A percentile compares a stretch with the other conserved stretches of the same genome.
Conservation (phyloP, 495 filamentous ascomycete genomes). For the Xylaria sp. region DNA sequence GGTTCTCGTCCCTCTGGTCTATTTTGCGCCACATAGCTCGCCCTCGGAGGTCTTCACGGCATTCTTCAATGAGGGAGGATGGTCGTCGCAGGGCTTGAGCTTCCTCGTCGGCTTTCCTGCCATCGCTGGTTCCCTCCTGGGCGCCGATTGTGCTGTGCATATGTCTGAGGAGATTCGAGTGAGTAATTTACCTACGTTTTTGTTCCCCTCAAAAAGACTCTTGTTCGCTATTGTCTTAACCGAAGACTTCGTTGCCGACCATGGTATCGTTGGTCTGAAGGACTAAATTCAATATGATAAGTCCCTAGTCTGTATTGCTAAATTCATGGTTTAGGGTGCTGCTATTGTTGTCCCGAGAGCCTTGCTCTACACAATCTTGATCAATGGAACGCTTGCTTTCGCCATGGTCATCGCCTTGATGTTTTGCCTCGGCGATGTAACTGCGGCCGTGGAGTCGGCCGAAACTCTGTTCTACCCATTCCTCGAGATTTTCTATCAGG, state of each 20-base stretch:
- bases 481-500: constrained; percentile 60
- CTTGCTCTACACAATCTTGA: constrained; percentile 51
- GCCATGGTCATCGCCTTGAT: constrained; percentile 49
- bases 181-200: no score
- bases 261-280: no score
- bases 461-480: constrained; percentile 58
- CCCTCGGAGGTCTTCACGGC: constrained; percentile 34
- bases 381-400: constrained; percentile 50
- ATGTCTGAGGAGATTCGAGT: constrained; percentile 58
- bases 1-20: constrained; percentile 54
- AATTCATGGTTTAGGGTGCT: no score
- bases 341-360: constrained; percentile 52
- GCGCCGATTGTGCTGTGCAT: constrained; percentile 36
- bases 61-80: constrained; percentile 53
- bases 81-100: constrained; percentile 45
- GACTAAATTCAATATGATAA: no score
- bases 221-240: no score
- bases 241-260: no score
- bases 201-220: no score
- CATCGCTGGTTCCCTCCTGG: constrained; percentile 29
- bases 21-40: constrained; percentile 46
- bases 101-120: constrained; percentile 36
- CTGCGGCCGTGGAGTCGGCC: constrained; percentile 35
- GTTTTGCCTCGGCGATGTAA: constrained; percentile 53
- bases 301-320: no score